Percentiles rank a stretch among this genome's conserved stretches.
Evolutionary conservation across 2,329 filamentous ascomycete species (phyloP).

Genomic region (Pyrenophora seminiperda): DNA sequence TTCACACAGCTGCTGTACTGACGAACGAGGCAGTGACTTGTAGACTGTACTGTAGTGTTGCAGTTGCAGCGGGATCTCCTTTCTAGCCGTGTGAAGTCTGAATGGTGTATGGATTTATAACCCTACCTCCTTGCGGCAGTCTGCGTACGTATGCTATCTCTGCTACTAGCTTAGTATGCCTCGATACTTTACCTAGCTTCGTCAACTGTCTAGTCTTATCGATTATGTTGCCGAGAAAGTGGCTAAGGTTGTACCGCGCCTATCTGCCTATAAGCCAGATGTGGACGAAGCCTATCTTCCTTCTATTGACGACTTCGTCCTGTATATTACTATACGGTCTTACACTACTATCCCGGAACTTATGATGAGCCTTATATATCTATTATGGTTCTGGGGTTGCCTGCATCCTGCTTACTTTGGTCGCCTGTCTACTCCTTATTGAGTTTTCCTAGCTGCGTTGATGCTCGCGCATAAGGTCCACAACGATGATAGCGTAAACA

Average conservation of each 20-base stretch:
- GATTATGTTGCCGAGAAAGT: conserved; percentile 74
- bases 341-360: conserved; percentile 96
- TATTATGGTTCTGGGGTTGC: conserved; percentile 77
- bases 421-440: conserved; percentile 91
- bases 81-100: neutral
- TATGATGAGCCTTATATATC: conserved; percentile 94
- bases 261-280: conserved; percentile 54
- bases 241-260: conserved; percentile 77
- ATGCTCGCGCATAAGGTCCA: conserved; percentile 92
- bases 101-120: conserved; percentile 1
- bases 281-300: conserved; percentile 65
- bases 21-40: neutral
- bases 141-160: neutral
- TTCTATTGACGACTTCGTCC: conserved; percentile 86
- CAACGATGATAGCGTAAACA: conserved; percentile 97
- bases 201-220: conserved; percentile 77
- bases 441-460: conserved; percentile 89
- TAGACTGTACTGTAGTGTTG: neutral
- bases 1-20: neutral
- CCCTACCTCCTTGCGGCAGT: neutral
- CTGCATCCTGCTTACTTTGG: conserved; percentile 93
- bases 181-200: conserved; percentile 57
- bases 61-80: neutral
- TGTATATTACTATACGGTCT: conserved; percentile 82
- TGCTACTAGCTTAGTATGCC: neutral